Evolutionary conservation across 2,329 filamentous ascomycete genomes (phyloP).

Genomic region (Pezicula radicicola): DNA sequence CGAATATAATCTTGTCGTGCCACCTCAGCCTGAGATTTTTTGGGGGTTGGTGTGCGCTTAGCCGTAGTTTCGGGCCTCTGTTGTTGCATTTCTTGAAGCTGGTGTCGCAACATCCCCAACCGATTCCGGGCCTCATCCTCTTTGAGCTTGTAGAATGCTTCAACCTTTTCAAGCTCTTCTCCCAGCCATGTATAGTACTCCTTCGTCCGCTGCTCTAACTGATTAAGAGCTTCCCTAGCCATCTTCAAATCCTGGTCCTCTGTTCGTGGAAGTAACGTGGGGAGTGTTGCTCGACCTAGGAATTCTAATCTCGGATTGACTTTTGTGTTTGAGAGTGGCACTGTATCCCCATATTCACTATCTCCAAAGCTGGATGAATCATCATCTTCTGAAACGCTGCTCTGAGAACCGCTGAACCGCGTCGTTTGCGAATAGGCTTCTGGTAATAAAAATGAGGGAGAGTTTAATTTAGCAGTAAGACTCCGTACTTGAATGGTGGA

Average conservation of each 20-base stretch:
- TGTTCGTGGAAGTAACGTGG: neutral
- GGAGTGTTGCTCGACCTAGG: neutral
- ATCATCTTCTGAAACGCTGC: too few species aligned
- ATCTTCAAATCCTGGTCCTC: neutral
- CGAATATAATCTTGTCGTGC: conserved; percentile 47
- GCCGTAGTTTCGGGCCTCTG: neutral
- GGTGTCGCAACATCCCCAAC: conserved; percentile 36
- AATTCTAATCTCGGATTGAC: conserved; percentile 14
- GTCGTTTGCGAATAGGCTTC: conserved; percentile 18
- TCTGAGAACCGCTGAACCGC: neutral
- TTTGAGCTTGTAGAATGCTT: conserved; percentile 39
- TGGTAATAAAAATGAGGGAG: conserved; percentile 5
- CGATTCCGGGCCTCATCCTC: conserved; percentile 17
- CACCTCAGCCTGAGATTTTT: neutral
- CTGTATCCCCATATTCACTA: neutral
- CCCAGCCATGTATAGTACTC: neutral
- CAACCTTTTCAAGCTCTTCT: conserved; percentile 17
- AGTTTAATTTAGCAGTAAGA: conserved; percentile 5
- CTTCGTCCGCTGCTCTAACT: neutral
- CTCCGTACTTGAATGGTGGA: conserved; percentile 62
- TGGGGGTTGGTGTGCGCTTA: neutral
- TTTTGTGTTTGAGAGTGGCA: conserved; percentile 5
- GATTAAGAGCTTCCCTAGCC: neutral
- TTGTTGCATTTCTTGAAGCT: conserved; percentile 34
- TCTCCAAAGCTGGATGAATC: too few species aligned